phyloP scores from a whole-genome alignment of 805 yeast species.

The Candida patagonica region DNA sequence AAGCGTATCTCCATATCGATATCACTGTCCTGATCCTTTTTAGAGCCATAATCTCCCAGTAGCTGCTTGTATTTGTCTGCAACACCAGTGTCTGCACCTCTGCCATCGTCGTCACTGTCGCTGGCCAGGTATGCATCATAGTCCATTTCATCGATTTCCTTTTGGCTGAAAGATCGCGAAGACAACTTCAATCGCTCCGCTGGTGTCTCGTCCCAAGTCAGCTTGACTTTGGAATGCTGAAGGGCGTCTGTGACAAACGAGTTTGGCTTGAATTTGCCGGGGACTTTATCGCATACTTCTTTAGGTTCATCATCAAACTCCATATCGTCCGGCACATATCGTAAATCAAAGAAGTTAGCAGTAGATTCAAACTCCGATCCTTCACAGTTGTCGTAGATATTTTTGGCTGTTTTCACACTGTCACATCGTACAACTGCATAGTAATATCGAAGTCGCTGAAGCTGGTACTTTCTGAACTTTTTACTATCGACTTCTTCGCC shows the following conservation, averaged over 20 bases:
- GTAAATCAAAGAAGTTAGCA: conserved; percentile 83
- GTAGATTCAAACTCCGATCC: conserved; percentile 95
- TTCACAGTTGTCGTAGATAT: conserved; percentile 79
- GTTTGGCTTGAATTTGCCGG: conserved; percentile 70
- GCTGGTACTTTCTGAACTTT: conserved; percentile 78
- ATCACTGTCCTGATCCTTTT: conserved; percentile 24
- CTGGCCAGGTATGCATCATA: conserved; percentile 65
- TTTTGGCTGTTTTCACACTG: conserved; percentile 55
- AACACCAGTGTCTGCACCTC: conserved; percentile 35
- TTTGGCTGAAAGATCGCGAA: conserved; percentile 72
- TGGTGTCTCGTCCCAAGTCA: conserved; percentile 99
- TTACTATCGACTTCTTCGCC: conserved; percentile 82
- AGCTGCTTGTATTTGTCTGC: conserved; percentile 53
- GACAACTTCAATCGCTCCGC: conserved; percentile 72
- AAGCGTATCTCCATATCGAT: conserved; percentile 94
- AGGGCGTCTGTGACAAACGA: conserved; percentile 88
- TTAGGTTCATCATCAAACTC: conserved; percentile 69
- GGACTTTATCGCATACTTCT: conserved; percentile 64
- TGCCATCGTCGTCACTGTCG: conserved; percentile 50
- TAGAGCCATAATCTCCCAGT: conserved; percentile 12
- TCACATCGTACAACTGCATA: conserved; percentile 89
- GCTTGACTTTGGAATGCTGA: conserved; percentile 90
- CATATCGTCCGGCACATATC: conserved; percentile 92
- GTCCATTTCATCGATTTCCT: conserved; percentile 40
- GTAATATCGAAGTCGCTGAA: conserved; percentile 85